Evolutionary conservation across 257 asterid species (phyloP), one percentile per base, ranked within the genome.

Genomic region (Scutellaria galericulata): DNA sequence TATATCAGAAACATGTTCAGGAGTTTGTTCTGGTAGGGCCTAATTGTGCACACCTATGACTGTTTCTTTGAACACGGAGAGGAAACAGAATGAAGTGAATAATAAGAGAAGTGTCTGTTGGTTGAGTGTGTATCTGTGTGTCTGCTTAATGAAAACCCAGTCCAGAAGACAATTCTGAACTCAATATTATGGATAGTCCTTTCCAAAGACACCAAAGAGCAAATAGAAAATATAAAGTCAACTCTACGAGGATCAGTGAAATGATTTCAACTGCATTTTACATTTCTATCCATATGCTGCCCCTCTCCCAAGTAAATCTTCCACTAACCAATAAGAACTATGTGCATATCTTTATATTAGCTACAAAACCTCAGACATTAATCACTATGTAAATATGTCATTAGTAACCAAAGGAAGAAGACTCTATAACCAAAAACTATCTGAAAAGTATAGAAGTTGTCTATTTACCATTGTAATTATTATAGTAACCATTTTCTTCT

Each of bases 401-500:
- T 7, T 24, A 68, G 42, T 2, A 55, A 41, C 24, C 74, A 41
- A 53, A 41, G 52, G 39, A 68, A 31, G 48, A 67, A 40, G n/a
- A 39, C 31, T 18, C 40, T 11, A 42, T 24, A 53, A 62, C 62
- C 7, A 57, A 55, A 74, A 58, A 66, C 63, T 47, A 55, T n/a
- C 11, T 13, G 2, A 20, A 5, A 5, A 15, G 68, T 7, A 60
- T 9, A 59, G 11, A 35, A 5, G 61, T 37, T 24, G 65, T 47
- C 3, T 13, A 65, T 37, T 58, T 51, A 85, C 93, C 93, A 76
- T 85, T 75, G 75, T 56, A 82, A 68, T 70, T 76, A 74, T 72
- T 78, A 81, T 65, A 86, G 78, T 83, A 86, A 64, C 76, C 79
- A 56, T 73, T 76, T 55, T 84, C 90, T 52, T 79, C 84, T 72